phyloP scores from a whole-genome alignment of 2,329 filamentous ascomycete species.

The Aotearoamyces nothofagi region DNA sequence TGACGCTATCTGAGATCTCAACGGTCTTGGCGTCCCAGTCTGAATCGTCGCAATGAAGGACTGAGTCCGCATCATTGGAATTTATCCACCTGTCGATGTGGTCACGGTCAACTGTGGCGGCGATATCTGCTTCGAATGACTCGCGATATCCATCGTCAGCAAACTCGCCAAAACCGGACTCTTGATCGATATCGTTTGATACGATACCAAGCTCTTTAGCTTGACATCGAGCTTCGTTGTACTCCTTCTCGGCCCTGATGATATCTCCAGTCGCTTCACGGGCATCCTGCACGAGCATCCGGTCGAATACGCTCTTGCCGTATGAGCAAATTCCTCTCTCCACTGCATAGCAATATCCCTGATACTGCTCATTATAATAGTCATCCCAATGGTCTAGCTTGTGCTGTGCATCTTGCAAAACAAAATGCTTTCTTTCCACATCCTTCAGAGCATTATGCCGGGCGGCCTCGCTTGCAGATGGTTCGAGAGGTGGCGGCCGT shows the following conservation, averaged over 20 bases:
- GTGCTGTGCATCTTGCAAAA: conserved; percentile 2
- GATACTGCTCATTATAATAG: conserved; percentile 4
- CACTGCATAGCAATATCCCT: conserved; percentile 1
- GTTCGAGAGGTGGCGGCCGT: too few species aligned
- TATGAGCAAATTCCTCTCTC: conserved; percentile 1
- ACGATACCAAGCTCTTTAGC: conserved; percentile 4
- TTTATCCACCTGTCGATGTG: conserved; percentile 8
- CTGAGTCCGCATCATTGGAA: not conserved
- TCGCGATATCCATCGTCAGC: conserved; percentile 9
- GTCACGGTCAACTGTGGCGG: conserved; percentile 6
- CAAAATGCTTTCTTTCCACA: too few species aligned
- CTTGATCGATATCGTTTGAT: conserved; percentile 4
- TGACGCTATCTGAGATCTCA: conserved; percentile 7
- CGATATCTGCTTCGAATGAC: conserved; percentile 6
- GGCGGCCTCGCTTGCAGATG: too few species aligned
- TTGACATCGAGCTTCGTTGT: conserved; percentile 1
- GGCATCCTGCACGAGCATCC: conserved; percentile 3
- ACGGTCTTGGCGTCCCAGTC: conserved; percentile 5
- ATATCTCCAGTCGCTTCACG: conserved; percentile 2
- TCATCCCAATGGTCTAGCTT: conserved; percentile 6
- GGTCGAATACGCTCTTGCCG: conserved; percentile 6
- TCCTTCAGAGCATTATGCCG: too few species aligned
- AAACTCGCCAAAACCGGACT: conserved; percentile 6
- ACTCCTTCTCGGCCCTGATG: conserved; percentile 4
- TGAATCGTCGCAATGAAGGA: conserved; percentile 2